Percentiles rank a stretch among this genome's conserved stretches.
These are phyloP conservation scores for Strigomonas galati DNA, from an alignment of 208 protist genomes.

Conservation along the genomic window DNA sequence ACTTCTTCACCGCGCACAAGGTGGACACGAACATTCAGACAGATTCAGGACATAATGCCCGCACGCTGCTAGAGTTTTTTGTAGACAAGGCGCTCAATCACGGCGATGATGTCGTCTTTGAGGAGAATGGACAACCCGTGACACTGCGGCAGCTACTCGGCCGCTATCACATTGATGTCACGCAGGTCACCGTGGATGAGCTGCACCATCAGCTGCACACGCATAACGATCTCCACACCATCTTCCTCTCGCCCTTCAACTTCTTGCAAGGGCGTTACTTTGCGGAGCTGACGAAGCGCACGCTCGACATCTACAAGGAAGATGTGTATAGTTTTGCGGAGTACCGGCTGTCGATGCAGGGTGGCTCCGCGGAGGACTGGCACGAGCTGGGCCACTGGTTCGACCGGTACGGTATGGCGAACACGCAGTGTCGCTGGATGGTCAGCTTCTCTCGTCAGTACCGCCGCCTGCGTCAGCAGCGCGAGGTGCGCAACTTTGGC, in stretches of 20 bases:
- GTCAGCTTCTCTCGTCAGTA: conserved; percentile 94
- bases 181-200: conserved; percentile 83
- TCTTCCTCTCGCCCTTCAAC: conserved; percentile 83
- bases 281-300: conserved; percentile 87
- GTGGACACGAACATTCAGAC: conserved; percentile 91
- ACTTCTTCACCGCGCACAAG: conserved; percentile 90
- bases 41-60: conserved; percentile 81
- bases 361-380: conserved; percentile 91
- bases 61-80: conserved; percentile 87
- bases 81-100: conserved; percentile 87
- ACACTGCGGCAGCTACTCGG: conserved; percentile 75
- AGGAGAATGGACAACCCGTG: conserved; percentile 74
- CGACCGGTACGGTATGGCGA: conserved; percentile 93
- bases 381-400: conserved; percentile 95
- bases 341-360: conserved; percentile 78
- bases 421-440: conserved; percentile 95
- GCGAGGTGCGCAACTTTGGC: conserved; percentile 89
- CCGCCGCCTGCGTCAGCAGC: conserved; percentile 71
- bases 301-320: conserved; percentile 76
- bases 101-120: conserved; percentile 86
- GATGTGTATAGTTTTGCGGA: conserved; percentile 87
- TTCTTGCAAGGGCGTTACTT: conserved; percentile 93
- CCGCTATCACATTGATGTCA: conserved; percentile 72
- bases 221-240: conserved; percentile 56
- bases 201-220: conserved; percentile 78